Percentiles rank a stretch among this genome's conserved stretches.
Conservation (phyloP, 2,329 filamentous ascomycete species). For the Amesomyces nigricolor region DNA sequence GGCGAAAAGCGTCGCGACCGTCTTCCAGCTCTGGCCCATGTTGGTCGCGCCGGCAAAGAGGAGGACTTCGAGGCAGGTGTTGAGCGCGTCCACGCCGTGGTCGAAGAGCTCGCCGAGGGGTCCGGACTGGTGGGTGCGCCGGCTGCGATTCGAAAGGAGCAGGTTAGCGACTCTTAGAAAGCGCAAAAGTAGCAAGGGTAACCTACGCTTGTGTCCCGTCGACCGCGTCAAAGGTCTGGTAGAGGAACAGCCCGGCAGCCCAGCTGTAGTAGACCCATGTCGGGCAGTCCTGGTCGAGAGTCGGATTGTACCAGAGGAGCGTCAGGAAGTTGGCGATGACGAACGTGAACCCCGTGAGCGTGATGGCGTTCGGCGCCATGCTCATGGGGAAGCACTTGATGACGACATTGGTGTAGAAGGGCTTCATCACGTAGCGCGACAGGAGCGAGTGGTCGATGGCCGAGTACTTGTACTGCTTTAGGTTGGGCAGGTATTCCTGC, state of each 20-base stretch:
- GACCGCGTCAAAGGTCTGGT: constrained; percentile 97
- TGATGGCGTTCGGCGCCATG: constrained; percentile 89
- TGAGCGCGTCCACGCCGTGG: constrained; percentile 93
- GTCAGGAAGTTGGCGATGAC: constrained; percentile 86
- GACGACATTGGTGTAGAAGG: constrained; percentile 92
- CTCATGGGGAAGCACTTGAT: constrained; percentile 92
- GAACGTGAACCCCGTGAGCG: constrained; percentile 83
- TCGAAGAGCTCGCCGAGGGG: constrained; percentile 95
- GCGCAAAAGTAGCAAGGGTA: background rate
- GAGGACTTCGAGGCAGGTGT: constrained; percentile 88
- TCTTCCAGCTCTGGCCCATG: constrained; percentile 87
- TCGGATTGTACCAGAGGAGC: constrained; percentile 93
- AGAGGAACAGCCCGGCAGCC: constrained; percentile 84
- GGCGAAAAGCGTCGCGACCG: constrained; percentile 69
- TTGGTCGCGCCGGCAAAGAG: constrained; percentile 92
- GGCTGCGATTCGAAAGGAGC: constrained; percentile 39
- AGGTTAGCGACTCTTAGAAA: constrained; percentile 3
- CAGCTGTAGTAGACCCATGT: constrained; percentile 92
- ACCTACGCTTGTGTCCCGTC: constrained; percentile 88
- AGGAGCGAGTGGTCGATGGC: constrained; percentile 83
- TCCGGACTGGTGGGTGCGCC: constrained; percentile 85
- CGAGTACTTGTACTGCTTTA: constrained; percentile 94
- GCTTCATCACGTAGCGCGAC: constrained; percentile 92
- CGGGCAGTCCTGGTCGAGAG: constrained; percentile 86
- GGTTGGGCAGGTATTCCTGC: constrained; percentile 78